Evolutionary conservation across 1,284 basidiomycete genomes (phyloP).

Genomic region (Coniferiporia sulphurascens): DNA sequence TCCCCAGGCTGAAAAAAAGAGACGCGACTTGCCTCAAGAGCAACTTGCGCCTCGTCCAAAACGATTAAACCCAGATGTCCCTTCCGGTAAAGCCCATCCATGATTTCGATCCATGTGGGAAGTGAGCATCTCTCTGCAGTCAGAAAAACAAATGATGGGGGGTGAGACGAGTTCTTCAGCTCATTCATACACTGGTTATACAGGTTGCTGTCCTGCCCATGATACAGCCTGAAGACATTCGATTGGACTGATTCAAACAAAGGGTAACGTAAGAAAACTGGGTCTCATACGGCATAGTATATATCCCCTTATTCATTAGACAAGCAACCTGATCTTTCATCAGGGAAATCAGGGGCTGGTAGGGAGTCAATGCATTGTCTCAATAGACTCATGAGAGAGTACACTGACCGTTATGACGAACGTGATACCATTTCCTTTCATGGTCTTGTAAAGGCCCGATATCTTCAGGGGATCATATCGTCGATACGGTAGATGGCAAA

Average conservation of each 20-base stretch:
- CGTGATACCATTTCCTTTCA: background rate
- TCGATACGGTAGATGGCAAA: background rate
- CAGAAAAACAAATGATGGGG: background rate
- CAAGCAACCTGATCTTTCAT: background rate
- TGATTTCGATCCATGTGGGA: background rate
- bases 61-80: background rate
- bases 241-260: background rate
- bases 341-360: conserved; percentile 1
- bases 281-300: background rate
- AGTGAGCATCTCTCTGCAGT: background rate
- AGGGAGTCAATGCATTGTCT: background rate
- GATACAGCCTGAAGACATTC: background rate
- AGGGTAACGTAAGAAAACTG: background rate
- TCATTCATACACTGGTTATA: background rate
- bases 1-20: background rate
- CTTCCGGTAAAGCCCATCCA: background rate
- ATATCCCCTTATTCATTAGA: background rate
- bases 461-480: background rate
- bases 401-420: conserved; percentile 1
- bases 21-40: background rate
- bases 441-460: background rate
- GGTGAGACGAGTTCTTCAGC: background rate
- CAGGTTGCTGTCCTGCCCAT: background rate
- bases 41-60: background rate
- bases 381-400: background rate